Percentiles rank a stretch among this genome's conserved stretches.
These are phyloP conservation scores for Tetradesmus obliquus DNA, from an alignment of 139 green algal genomes.

Conservation along the genomic window DNA sequence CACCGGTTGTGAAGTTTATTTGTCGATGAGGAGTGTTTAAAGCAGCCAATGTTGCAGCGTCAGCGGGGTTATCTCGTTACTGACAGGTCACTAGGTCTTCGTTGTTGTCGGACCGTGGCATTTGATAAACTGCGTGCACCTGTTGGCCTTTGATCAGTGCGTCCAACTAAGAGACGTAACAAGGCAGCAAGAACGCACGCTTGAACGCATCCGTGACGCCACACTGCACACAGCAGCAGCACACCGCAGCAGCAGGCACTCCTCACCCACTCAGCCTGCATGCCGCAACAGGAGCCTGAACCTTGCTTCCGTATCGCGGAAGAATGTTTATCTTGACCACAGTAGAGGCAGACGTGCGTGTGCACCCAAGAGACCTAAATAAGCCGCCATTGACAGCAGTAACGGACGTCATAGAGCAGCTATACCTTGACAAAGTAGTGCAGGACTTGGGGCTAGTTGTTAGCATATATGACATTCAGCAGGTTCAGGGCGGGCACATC, in stretches of 20 bases:
- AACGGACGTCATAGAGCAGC: constrained; percentile 72
- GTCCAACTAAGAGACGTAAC: too few species aligned
- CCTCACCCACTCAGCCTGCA: not conserved
- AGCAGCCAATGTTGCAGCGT: too few species aligned
- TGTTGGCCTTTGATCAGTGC: too few species aligned
- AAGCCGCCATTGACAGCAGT: constrained; percentile 76
- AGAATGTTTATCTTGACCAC: constrained; percentile 80
- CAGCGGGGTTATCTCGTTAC: not conserved
- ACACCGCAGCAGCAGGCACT: not conserved
- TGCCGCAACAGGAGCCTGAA: not conserved
- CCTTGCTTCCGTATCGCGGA: not conserved
- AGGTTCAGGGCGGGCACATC: constrained; percentile 84
- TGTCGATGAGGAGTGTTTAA: too few species aligned
- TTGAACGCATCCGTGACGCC: not conserved
- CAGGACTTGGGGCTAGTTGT: constrained; percentile 83
- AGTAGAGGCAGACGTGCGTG: constrained; percentile 81
- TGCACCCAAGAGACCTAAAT: constrained; percentile 80
- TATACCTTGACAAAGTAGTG: constrained; percentile 87
- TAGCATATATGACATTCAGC: constrained; percentile 90
- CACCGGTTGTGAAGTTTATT: too few species aligned
- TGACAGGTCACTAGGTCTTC: not conserved
- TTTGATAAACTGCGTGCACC: too few species aligned
- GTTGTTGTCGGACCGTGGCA: not conserved
- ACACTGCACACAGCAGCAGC: constrained; percentile 8
- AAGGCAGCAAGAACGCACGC: not conserved